Conservation (phyloP, 2,329 filamentous ascomycete species). For the Coniochaeta sp. region DNA sequence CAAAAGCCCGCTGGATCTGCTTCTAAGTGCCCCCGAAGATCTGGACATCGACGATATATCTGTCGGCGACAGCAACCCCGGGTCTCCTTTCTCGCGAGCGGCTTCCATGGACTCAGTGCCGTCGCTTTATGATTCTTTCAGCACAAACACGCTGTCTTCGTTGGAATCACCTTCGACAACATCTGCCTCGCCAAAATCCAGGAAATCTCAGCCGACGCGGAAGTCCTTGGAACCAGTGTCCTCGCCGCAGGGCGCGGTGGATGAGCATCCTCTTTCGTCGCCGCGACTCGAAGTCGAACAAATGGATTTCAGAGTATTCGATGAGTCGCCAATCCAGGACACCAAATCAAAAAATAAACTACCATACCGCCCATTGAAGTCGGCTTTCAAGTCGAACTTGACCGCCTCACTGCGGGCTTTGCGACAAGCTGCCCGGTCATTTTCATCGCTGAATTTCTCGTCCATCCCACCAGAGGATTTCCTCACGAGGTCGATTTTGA, state of each 20-base stretch:
- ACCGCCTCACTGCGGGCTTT: conserved; percentile 60
- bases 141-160: conserved; percentile 41
- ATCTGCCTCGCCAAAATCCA: conserved; percentile 30
- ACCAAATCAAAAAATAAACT: conserved; percentile 25
- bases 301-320: conserved; percentile 42
- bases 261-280: conserved; percentile 44
- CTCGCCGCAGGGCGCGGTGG: conserved; percentile 44
- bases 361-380: conserved; percentile 40
- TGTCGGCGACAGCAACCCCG: conserved; percentile 44
- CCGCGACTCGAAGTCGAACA: conserved; percentile 32
- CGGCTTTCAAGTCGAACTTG: conserved; percentile 62
- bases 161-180: conserved; percentile 33
- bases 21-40: conserved; percentile 55
- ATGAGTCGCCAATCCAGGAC: conserved; percentile 8
- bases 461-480: conserved; percentile 61
- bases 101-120: conserved; percentile 57
- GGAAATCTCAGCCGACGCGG: conserved; percentile 33
- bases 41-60: conserved; percentile 39
- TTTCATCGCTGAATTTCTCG: conserved; percentile 55
- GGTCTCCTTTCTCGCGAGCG: conserved; percentile 45
- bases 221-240: conserved; percentile 48
- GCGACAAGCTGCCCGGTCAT: conserved; percentile 55
- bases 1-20: conserved; percentile 49
- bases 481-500: conserved; percentile 59
- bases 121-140: conserved; percentile 49